These are phyloP conservation scores for Pleoardoris graminearum DNA, from an alignment of 2,329 filamentous ascomycete genomes.

Conservation along the genomic window DNA sequence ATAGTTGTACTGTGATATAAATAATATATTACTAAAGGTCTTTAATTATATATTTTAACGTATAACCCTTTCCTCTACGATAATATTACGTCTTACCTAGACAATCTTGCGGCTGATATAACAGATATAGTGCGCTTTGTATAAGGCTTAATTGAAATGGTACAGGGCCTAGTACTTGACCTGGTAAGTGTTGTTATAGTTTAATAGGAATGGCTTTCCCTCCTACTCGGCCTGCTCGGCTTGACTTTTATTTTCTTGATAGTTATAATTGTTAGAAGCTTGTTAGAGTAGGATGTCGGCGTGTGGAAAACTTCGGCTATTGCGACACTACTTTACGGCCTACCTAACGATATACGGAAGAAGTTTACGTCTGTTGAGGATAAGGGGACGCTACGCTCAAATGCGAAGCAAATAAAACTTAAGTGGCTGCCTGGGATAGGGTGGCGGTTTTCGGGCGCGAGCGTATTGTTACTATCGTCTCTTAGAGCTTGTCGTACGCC, in stretches of 20 bases:
- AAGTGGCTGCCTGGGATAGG: conserved; percentile 11
- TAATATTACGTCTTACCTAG: conserved; percentile 4
- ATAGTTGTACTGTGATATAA: not conserved
- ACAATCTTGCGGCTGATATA: not conserved
- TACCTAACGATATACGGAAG: conserved; percentile 16
- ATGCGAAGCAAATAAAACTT: conserved; percentile 14
- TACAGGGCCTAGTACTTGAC: conserved; percentile 12
- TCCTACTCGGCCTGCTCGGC: conserved; percentile 21
- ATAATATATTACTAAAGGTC: not conserved
- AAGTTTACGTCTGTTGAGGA: conserved; percentile 9
- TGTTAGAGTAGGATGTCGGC: conserved; percentile 13
- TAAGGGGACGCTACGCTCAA: conserved; percentile 10
- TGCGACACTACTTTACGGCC: conserved; percentile 17
- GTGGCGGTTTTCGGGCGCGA: conserved; percentile 15
- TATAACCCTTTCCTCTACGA: conserved; percentile 7
- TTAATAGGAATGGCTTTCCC: conserved; percentile 28
- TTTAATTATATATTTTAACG: not conserved
- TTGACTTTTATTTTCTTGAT: conserved; percentile 24
- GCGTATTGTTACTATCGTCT: conserved; percentile 9
- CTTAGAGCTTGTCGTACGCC: conserved; percentile 8
- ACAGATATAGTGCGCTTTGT: conserved; percentile 7
- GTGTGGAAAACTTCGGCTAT: conserved; percentile 28
- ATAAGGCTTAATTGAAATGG: conserved; percentile 9
- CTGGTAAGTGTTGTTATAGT: conserved; percentile 26
- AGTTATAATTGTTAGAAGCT: conserved; percentile 22